Evolutionary conservation across 2,329 filamentous ascomycete genomes (phyloP).

Genomic region (Aspergillus candidus): DNA sequence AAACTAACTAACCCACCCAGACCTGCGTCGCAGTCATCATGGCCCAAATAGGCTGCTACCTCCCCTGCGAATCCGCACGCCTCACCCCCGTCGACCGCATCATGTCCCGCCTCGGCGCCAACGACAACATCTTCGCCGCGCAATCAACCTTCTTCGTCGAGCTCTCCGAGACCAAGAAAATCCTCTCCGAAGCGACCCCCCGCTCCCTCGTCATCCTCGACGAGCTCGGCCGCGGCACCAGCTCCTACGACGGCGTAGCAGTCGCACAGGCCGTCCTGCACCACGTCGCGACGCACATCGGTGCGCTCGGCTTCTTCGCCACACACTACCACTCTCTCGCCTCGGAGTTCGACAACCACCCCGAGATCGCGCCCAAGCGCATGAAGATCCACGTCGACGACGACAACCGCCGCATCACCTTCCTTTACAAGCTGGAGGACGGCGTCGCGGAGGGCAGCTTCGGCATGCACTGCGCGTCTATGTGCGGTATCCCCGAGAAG

Average conservation of each 20-base stretch:
- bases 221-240: constrained; percentile 89
- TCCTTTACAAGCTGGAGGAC: constrained; percentile 87
- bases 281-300: constrained; percentile 86
- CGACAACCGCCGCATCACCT: constrained; percentile 77
- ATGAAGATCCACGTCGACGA: constrained; percentile 97
- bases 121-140: constrained; percentile 97
- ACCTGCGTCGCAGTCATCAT: constrained; percentile 95
- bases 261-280: constrained; percentile 97
- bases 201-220: constrained; percentile 94
- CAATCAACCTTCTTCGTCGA: constrained; percentile 99
- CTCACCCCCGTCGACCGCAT: constrained; percentile 93
- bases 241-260: constrained; percentile 91
- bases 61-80: constrained; percentile 74
- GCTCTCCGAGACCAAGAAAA: constrained; percentile 95
- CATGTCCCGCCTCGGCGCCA: constrained; percentile 95
- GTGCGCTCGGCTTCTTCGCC: constrained; percentile 92
- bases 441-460: constrained; percentile 95
- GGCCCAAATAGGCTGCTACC: constrained; percentile 90
- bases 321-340: constrained; percentile 96
- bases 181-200: constrained; percentile 85
- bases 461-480: constrained; percentile 97
- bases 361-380: constrained; percentile 75
- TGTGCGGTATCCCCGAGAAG: constrained; percentile 84
- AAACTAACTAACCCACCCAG: constrained; percentile 40
- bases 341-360: constrained; percentile 81